A percentile compares a stretch with the other conserved stretches of the same genome.
Evolutionary conservation across 257 asterid genomes (phyloP).

Genomic region (Solanum verrucosum): DNA sequence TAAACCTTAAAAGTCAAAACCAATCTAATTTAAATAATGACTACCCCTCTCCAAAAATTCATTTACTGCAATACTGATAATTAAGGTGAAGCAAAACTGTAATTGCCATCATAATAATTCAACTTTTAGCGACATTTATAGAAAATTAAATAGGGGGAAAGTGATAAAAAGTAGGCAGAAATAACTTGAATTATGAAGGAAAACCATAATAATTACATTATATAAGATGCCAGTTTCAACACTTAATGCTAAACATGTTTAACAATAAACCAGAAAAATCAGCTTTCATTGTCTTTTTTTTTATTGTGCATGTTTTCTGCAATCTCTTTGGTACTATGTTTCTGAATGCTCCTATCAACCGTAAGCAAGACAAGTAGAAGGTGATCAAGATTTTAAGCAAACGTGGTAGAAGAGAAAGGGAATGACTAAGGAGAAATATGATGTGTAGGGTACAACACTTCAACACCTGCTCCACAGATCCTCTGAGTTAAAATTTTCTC

Average conservation of each 20-base stretch:
- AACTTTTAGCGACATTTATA: background rate
- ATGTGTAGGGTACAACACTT: slow-evolving; percentile 21
- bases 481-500: slow-evolving; percentile 9
- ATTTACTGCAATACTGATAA: background rate
- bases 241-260: background rate
- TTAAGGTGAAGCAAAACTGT: background rate
- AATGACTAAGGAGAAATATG: slow-evolving; percentile 3
- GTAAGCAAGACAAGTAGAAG: background rate
- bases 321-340: background rate
- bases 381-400: slow-evolving; percentile 14
- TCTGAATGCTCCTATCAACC: slow-evolving; percentile 8
- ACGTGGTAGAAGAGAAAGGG: background rate
- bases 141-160: background rate
- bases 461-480: slow-evolving; percentile 15
- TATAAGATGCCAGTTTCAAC: background rate
- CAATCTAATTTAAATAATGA: background rate
- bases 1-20: background rate
- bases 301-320: background rate
- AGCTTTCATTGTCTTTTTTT: background rate
- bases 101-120: background rate
- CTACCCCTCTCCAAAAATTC: background rate
- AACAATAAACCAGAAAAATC: background rate
- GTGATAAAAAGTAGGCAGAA: background rate
- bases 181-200: background rate
- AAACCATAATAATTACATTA: slow-evolving; percentile 18